phyloP scores from a whole-genome alignment of 2,329 filamentous ascomycete species.

The Didymella lethalis region DNA sequence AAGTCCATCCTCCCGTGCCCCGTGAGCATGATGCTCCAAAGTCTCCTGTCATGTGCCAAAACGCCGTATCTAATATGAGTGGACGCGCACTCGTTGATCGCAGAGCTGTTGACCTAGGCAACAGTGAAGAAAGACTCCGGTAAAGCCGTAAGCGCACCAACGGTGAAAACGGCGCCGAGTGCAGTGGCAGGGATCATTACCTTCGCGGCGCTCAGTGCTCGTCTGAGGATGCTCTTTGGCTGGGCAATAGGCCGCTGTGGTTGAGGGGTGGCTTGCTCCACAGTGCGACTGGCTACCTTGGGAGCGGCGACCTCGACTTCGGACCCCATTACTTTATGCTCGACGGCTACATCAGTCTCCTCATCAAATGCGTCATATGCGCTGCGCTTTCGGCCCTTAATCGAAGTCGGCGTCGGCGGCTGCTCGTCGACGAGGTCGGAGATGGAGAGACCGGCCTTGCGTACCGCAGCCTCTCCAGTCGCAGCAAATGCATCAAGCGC shows the following conservation, averaged over 20 bases:
- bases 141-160: slow-evolving; percentile 33
- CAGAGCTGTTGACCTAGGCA: background rate
- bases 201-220: slow-evolving; percentile 25
- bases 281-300: slow-evolving; percentile 1
- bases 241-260: slow-evolving; percentile 18
- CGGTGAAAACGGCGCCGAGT: slow-evolving; percentile 28
- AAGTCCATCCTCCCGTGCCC: background rate
- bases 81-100: background rate
- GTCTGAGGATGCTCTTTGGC: slow-evolving; percentile 27
- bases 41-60: background rate
- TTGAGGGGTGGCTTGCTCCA: slow-evolving; percentile 1
- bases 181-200: slow-evolving; percentile 25
- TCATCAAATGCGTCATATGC: slow-evolving; percentile 30
- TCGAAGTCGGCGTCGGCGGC: slow-evolving; percentile 41
- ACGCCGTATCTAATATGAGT: background rate
- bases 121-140: slow-evolving; percentile 35
- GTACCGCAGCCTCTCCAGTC: slow-evolving; percentile 19
- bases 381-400: slow-evolving; percentile 44
- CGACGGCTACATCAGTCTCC: background rate
- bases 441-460: slow-evolving; percentile 43
- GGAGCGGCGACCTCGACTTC: slow-evolving; percentile 20
- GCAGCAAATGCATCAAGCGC: slow-evolving; percentile 19
- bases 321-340: slow-evolving; percentile 6
- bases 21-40: background rate
- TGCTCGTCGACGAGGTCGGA: slow-evolving; percentile 35